phyloP scores from a whole-genome alignment of 805 yeast species.

The Nakazawaea populi region DNA sequence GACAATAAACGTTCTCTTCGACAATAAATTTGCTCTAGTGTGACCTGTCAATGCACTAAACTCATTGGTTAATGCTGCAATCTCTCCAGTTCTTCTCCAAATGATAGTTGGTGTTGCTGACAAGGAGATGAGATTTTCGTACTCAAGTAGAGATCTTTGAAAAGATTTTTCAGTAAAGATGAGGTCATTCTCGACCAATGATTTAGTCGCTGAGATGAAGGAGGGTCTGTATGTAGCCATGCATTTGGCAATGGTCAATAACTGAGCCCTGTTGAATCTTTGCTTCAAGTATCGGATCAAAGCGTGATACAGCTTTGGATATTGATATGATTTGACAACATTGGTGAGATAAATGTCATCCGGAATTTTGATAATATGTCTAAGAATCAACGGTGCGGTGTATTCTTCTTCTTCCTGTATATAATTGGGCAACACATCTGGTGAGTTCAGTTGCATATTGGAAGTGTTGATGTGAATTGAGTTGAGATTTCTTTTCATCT shows the following conservation, averaged over 20 bases:
- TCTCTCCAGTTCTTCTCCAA: conserved; percentile 85
- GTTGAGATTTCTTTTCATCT: not conserved
- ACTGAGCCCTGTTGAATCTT: conserved; percentile 37
- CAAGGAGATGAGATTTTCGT: conserved; percentile 45
- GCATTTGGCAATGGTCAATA: conserved; percentile 42
- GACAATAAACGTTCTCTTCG: conserved; percentile 62
- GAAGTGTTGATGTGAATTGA: conserved; percentile 6
- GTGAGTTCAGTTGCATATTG: not conserved
- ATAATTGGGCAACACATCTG: conserved; percentile 29
- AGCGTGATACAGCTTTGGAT: conserved; percentile 58
- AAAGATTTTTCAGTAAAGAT: conserved; percentile 55
- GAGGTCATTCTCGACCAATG: conserved; percentile 64
- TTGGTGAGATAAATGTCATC: conserved; percentile 42
- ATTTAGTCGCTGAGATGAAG: conserved; percentile 70
- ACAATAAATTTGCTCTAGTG: conserved; percentile 47
- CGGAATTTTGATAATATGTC: conserved; percentile 49
- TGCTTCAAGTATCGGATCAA: conserved; percentile 48
- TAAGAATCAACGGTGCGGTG: conserved; percentile 50
- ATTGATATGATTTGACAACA: conserved; percentile 44
- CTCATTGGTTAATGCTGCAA: conserved; percentile 73
- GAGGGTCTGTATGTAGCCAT: conserved; percentile 69
- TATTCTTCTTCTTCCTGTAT: conserved; percentile 35
- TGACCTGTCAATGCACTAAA: conserved; percentile 66
- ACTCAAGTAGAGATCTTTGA: conserved; percentile 52
- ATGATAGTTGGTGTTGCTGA: conserved; percentile 77